Evolutionary conservation across 1,284 basidiomycete species (phyloP), one percentile per base, ranked within the genome.

Genomic region (Erythrobasidium hasegawianum): DNA sequence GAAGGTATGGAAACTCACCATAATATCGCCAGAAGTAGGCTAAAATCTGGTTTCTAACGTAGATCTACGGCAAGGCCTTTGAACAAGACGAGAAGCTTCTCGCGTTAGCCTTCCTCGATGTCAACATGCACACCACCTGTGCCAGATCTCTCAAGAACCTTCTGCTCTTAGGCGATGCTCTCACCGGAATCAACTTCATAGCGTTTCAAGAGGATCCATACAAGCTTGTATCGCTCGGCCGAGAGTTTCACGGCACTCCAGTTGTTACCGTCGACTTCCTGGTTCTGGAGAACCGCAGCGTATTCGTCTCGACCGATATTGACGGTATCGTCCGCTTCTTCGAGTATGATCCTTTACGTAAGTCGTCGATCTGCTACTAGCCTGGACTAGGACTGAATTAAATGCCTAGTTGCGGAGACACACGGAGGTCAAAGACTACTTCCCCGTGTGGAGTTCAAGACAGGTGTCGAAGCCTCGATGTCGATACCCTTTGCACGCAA

Each of bases 181-280:
- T 92, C 68, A 92, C 94, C 77, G 90, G 89, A 69, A 82, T 96
- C 33, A 90, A 85, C 81, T 87, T 97, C 70, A 86, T 94, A 29
- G 90, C 90, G 2, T 94, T 97, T 79, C 91, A 94, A 88, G 94
- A 98, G 79, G 89, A 95, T 70, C 96, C 95, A 1, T 97, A 91
- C 80, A 94, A 94, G 75, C 85, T 97, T 22, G 84, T 88, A 13
- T 78, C 89, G 13, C 80, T 98, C 50, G 86, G 85, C 1, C 90
- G 89, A 76, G 93, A 97, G 74, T 81, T 87, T 27, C 81, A 67
- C 22, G 64, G 45, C 69, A 57, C 53, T 83, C 41, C 82, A 80
- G 57, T 80, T 84, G 20, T 84, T 83, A 67, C 82, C 38, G 85
- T 86, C 0, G 89, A 95, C 76, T 93, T 97, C 80, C 87, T 98